Evolutionary conservation across 306 rosid genomes (phyloP), one percentile per base, ranked within the genome.

Genomic region (Medicago lupulina): DNA sequence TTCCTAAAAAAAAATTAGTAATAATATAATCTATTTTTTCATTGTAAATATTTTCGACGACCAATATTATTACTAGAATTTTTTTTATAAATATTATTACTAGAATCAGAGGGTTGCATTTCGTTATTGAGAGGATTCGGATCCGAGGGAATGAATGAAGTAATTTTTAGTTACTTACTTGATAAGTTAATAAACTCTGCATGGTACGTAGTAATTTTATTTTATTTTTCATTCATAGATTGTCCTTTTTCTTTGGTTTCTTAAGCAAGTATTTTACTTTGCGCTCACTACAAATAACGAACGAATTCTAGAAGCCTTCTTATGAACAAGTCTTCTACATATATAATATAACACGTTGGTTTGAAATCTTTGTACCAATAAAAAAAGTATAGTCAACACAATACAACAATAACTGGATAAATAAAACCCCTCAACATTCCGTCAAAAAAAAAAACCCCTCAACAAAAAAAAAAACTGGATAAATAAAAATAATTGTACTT

Each of bases 321-420:
- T 75, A 40, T 81, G 84, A 75, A 70, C 47, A 62, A 43, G 84
- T 81, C 84, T 53, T 2, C 16, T 13, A 1, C 15, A 40, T 50
- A 10, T 17, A 59, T 25, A n/a, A 25, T 17, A 59, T 1, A 1
- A 17, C 84, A 75, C 67, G 61, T 66, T 62, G 71, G 7, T 34
- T 75, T 62, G 46, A 36, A 47, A 18, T 63, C 8, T 44, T 55
- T 44, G 57, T 71, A 0, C 17, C 53, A 2, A 65, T 40, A 16
- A n/a, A 14, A 17, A 25, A 34, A 3, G 4, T 47, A 70, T 39
- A 62, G 46, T 19, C 69, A 75, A 70, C 31, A 36, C 18, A 57
- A 73, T 44, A 40, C 63, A 65, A 54, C 54, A 43, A 59, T 43
- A 57, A 80, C 38, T 58, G 5, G 7, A 58, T 58, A n/a, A 58